Base-by-base conservation (phyloP, 129 eudicot species). In the Ambrosia artemisiifolia region DNA sequence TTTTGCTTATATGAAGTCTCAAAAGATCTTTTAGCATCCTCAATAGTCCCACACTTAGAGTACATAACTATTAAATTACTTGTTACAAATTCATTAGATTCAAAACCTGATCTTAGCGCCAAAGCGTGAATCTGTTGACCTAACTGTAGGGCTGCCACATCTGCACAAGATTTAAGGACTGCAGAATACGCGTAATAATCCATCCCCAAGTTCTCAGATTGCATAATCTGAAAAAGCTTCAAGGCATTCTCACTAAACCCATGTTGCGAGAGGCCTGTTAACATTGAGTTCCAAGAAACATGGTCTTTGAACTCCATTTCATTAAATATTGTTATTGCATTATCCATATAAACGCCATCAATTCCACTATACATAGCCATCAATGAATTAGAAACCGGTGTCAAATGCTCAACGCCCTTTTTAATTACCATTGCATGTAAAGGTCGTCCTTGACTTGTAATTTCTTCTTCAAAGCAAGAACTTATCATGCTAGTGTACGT, bases 51-150 rank as follows among this genome's bases (percentile, higher is more conserved):
- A 75, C 98, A 85, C 69, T 93, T 93, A 10, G 90, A 87, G 79
- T 93, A 93, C 98, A 93, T 93, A 40, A 76, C 83, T 79, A 93
- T 87, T 59, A 93, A 76, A n/a, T 95, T 85, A 74, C 95, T 80
- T 14, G 82, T 80, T 20, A 89, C 98, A 81, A 81, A 88, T 44
- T 89, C 92, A 81, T 89, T 87, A 53, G 75, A 69, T 70, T 89
- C 87, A 38, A 79, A 81, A 55, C 95, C 95, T 5, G 88, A 78
- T 82, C 63, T 87, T 16, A 85, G 4, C 2, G 91, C 86, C 78
- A 89, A 61, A 24, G 48, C 78, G 70, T 87, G 98, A 83, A 89
- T 71, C 70, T 93, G 98, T 71, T 81, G 87, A 75, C 98, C 98
- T 75, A 93, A 74, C 10, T 79, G 81, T 61, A 93, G 76, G 34